Percentiles rank a stretch among this genome's conserved stretches.
These are phyloP conservation scores for Mortierella claussenii DNA, from an alignment of 192 early-diverging fungal genomes.

Conservation along the genomic window DNA sequence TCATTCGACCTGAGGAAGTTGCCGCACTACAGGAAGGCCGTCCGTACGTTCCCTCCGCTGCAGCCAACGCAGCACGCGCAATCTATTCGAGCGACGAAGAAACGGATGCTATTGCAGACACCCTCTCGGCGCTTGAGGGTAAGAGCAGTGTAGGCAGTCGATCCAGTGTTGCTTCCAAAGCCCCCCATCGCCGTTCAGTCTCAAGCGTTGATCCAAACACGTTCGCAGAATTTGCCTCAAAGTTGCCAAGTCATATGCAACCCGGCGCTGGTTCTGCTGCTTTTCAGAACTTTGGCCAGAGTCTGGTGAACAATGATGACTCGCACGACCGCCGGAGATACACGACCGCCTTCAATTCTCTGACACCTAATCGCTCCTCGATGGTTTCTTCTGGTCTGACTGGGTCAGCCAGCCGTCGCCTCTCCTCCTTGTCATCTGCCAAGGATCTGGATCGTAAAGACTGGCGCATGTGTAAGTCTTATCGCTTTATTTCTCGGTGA, in stretches of 20 bases:
- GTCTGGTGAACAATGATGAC: conserved; percentile 38
- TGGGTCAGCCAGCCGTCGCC: conserved; percentile 15
- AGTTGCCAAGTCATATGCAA: conserved; percentile 39
- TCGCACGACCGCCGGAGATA: conserved; percentile 40
- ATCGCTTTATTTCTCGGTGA: too few relatives aligned
- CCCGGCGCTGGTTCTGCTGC: conserved; percentile 26
- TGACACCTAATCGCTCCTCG: conserved; percentile 10
- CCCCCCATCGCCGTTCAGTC: conserved; percentile 19
- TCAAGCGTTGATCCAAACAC: conserved; percentile 30
- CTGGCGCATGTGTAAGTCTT: conserved; percentile 43
- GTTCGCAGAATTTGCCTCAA: conserved; percentile 42
- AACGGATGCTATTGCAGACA: conserved; percentile 36
- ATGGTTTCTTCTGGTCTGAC: background rate
- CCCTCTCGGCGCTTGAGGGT: conserved; percentile 51
- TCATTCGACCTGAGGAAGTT: conserved; percentile 45
- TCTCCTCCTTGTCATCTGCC: conserved; percentile 21
- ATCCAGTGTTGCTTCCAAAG: conserved; percentile 29
- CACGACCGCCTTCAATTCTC: conserved; percentile 39
- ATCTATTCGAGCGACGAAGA: conserved; percentile 35
- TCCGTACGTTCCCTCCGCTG: conserved; percentile 23
- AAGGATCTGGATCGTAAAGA: conserved; percentile 42
- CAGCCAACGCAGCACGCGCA: conserved; percentile 5
- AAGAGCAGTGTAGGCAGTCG: conserved; percentile 25
- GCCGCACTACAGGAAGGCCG: conserved; percentile 43
- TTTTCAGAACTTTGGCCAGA: conserved; percentile 37